A percentile compares a stretch with the other conserved stretches of the same genome.
Conservation (phyloP, 352 stramenopile species). For the Lagenidium sp. region DNA sequence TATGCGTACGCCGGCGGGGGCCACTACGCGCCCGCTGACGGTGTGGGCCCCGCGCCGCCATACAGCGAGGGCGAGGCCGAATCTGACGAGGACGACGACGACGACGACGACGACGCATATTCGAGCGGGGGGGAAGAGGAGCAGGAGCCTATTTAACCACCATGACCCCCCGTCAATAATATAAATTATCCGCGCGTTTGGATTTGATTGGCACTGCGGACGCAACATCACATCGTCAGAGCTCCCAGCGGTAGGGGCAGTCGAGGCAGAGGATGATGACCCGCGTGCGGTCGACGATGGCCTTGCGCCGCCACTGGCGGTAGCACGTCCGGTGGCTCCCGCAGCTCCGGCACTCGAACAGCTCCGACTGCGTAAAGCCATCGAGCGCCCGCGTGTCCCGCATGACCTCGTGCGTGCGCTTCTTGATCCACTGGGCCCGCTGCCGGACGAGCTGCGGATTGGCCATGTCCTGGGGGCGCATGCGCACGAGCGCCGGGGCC, state of each 20-base stretch:
- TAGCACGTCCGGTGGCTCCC: slow-evolving; percentile 68
- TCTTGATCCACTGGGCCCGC: slow-evolving; percentile 80
- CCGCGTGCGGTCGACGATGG: slow-evolving; percentile 72
- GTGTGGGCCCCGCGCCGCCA: no score
- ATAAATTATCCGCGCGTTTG: slow-evolving; percentile 19
- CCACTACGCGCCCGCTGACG: no score
- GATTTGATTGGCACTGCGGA: no score
- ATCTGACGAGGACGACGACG: slow-evolving; percentile 1
- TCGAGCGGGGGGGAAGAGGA: slow-evolving; percentile 14
- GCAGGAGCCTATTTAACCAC: slow-evolving; percentile 17
- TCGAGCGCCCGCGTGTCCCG: slow-evolving; percentile 50
- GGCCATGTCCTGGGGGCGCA: slow-evolving; percentile 77
- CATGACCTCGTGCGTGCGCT: slow-evolving; percentile 79
- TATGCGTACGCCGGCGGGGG: no score
- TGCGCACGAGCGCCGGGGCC: slow-evolving; percentile 49
- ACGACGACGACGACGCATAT: slow-evolving; percentile 14
- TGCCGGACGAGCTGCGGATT: slow-evolving; percentile 77
- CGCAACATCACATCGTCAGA: no score
- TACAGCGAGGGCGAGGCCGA: slow-evolving; percentile 14
- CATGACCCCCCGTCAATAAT: no score
- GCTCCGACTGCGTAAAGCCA: slow-evolving; percentile 61
- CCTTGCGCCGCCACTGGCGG: slow-evolving; percentile 74
- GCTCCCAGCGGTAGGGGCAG: slow-evolving; percentile 72
- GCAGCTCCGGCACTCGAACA: slow-evolving; percentile 79
- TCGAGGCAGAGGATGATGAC: slow-evolving; percentile 75